Evolutionary conservation across 192 early-diverging fungal species (phyloP).

Genomic region (Diversispora eburnea): DNA sequence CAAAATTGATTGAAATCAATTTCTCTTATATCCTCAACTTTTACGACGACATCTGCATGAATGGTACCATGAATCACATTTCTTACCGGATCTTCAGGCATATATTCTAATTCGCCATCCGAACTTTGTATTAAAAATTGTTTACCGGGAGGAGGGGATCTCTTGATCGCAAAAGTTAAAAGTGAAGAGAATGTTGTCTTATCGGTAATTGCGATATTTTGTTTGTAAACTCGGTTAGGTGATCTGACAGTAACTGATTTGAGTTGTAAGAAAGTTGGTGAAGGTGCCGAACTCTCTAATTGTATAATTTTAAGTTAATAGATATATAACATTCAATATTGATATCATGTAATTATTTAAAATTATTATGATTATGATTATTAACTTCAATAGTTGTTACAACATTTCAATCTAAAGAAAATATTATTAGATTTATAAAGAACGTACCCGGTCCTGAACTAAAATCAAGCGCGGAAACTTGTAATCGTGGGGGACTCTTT

Average conservation of each 20-base stretch:
- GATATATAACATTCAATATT: too few relatives aligned
- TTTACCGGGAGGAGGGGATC: conserved; percentile 21
- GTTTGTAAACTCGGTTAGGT: conserved; percentile 21
- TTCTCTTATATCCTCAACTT: conserved; percentile 24
- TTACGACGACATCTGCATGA: conserved; percentile 24
- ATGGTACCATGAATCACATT: conserved; percentile 19
- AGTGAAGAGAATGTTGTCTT: conserved; percentile 24
- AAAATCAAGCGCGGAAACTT: conserved; percentile 16
- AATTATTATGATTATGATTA: neutral
- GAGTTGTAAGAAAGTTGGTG: conserved; percentile 26
- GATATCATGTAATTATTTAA: too few relatives aligned
- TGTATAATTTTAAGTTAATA: neutral
- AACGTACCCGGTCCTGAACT: conserved; percentile 14
- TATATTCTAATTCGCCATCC: conserved; percentile 28
- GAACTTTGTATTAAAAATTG: conserved; percentile 28
- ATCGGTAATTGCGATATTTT: conserved; percentile 24
- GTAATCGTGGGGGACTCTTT: conserved; percentile 28
- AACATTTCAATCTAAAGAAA: neutral
- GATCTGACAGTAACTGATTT: conserved; percentile 24
- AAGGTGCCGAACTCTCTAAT: conserved; percentile 15
- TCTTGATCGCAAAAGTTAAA: conserved; percentile 21
- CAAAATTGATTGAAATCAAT: conserved; percentile 28
- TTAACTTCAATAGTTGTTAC: too few relatives aligned
- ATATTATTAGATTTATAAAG: too few relatives aligned
- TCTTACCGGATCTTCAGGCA: conserved; percentile 26